A percentile compares a stretch with the other conserved stretches of the same genome.
Evolutionary conservation across 139 green algal genomes (phyloP).

Genomic region (Chlamydomonas incerta): DNA sequence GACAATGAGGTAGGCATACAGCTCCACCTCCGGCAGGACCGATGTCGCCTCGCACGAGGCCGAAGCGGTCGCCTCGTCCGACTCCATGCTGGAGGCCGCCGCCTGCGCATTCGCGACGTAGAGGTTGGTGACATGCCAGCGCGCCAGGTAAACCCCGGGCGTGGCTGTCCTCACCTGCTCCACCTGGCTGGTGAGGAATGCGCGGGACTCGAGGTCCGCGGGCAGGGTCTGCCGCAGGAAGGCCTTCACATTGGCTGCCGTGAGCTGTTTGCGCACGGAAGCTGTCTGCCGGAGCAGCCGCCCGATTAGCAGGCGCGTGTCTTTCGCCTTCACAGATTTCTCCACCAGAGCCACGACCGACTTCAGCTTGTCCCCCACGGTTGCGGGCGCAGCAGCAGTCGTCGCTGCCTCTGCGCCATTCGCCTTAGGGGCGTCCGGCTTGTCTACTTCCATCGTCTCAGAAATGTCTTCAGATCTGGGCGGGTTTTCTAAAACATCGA

Average conservation of each 20-base stretch:
- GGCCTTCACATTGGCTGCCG: conserved; percentile 51
- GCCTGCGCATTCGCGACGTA: not conserved
- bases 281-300: conserved; percentile 83
- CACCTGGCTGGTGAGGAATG: conserved; percentile 54
- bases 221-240: conserved; percentile 70
- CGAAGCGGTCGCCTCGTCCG: conserved; percentile 34
- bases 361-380: conserved; percentile 49
- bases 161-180: conserved; percentile 57
- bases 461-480: conserved; percentile 6
- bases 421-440: conserved; percentile 14
- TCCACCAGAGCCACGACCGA: conserved; percentile 70
- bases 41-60: conserved; percentile 14
- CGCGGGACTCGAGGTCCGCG: conserved; percentile 27
- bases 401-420: conserved; percentile 27
- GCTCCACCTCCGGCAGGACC: conserved; percentile 86
- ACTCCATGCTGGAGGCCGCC: conserved; percentile 52
- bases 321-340: conserved; percentile 84
- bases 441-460: conserved; percentile 21
- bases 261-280: conserved; percentile 72
- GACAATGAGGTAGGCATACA: conserved; percentile 85
- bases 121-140: no score
- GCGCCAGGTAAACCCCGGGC: not conserved
- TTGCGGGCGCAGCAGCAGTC: conserved; percentile 1
- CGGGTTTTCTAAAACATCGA: not conserved
- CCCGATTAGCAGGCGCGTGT: conserved; percentile 80